phyloP scores from a whole-genome alignment of 73 alveolate genomes.

The Blepharisma japonicum region DNA sequence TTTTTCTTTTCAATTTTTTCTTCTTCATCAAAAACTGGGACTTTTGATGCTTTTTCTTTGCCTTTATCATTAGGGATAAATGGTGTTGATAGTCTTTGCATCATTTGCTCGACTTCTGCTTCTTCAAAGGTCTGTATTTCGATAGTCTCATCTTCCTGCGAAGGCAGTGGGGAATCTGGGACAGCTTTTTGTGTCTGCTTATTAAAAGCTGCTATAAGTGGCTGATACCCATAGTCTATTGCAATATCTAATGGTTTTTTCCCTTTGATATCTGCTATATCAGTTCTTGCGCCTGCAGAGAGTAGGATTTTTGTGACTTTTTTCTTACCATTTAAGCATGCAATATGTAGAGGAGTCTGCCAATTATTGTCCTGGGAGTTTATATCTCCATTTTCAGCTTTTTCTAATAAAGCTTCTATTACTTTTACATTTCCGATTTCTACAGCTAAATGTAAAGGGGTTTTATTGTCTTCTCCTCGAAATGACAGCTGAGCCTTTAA shows the following conservation, averaged over 20 bases:
- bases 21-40: not conserved
- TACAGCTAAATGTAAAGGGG: not conserved
- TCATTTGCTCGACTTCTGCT: not conserved
- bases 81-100: not conserved
- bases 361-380: not conserved
- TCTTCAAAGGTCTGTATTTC: not conserved
- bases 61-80: not conserved
- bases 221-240: not conserved
- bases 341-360: slow-evolving; percentile 56
- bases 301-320: not conserved
- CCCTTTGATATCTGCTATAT: not conserved
- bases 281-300: not conserved
- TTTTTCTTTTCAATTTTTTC: not conserved
- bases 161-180: not conserved
- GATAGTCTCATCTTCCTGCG: not conserved
- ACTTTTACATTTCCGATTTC: not conserved
- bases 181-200: not conserved
- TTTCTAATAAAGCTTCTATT: not conserved
- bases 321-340: slow-evolving; percentile 44
- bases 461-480: not conserved
- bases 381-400: not conserved
- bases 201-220: not conserved
- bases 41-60: not conserved
- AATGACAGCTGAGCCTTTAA: not conserved
- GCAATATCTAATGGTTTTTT: not conserved